phyloP scores from a whole-genome alignment of 768 basidiomycete species.

The Dioszegia hungarica region DNA sequence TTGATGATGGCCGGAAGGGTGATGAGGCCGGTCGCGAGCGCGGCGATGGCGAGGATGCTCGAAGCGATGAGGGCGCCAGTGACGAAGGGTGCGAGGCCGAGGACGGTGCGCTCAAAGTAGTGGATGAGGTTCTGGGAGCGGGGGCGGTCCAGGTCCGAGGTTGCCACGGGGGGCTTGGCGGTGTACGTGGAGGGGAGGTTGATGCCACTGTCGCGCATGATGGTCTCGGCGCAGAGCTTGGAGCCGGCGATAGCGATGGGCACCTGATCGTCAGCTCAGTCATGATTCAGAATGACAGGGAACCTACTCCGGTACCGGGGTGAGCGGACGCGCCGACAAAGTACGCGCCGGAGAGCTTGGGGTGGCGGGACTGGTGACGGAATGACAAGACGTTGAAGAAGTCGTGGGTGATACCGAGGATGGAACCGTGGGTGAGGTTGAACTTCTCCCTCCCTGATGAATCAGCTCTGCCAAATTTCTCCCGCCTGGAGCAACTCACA shows the following conservation, averaged over 20 bases:
- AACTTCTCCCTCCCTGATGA: constrained; percentile 50
- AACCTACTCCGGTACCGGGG: constrained; percentile 50
- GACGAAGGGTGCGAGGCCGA: neutral
- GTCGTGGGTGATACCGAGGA: constrained; percentile 51
- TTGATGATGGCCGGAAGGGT: neutral
- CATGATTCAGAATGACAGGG: neutral
- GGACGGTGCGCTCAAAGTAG: neutral
- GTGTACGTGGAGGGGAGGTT: constrained; percentile 1
- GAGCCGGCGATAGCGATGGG: constrained; percentile 52
- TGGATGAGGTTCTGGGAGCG: neutral
- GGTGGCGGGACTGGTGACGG: constrained; percentile 47
- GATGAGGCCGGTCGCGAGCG: neutral
- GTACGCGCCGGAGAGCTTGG: constrained; percentile 47
- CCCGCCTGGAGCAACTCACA: constrained; percentile 33
- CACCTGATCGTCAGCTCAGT: constrained; percentile 17
- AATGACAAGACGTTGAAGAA: constrained; percentile 50
- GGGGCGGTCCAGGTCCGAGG: constrained; percentile 4
- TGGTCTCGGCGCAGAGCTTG: constrained; percentile 47
- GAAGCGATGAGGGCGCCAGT: neutral
- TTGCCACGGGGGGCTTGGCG: neutral
- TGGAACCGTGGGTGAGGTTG: constrained; percentile 52
- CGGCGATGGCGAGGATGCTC: neutral
- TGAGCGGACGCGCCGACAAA: constrained; percentile 53
- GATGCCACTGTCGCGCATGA: constrained; percentile 35
- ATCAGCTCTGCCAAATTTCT: neutral